Evolutionary conservation across 148 eudicot genomes (phyloP).

Genomic region (Rheum nobile): DNA sequence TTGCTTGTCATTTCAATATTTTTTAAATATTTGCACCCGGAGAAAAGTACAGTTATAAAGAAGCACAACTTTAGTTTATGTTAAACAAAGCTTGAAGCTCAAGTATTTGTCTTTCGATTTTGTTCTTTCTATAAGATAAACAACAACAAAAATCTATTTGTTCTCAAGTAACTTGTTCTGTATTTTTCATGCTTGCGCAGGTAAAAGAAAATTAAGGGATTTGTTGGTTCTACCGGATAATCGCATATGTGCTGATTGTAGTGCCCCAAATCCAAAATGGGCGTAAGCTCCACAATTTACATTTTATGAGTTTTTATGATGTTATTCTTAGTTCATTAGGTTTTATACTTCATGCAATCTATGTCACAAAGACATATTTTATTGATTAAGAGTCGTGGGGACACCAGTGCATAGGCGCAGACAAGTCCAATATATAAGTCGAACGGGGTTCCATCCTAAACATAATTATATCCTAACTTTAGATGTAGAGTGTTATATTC

Average conservation of each 20-base stretch:
- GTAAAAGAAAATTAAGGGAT: constrained; percentile 70
- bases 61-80: too few relatives aligned
- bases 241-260: constrained; percentile 80
- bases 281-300: constrained; percentile 47
- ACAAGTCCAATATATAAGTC: too few relatives aligned
- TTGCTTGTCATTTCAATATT: too few relatives aligned
- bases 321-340: neutral
- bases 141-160: neutral
- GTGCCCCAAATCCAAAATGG: constrained; percentile 90
- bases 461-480: too few relatives aligned
- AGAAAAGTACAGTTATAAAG: too few relatives aligned
- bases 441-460: too few relatives aligned
- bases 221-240: constrained; percentile 60
- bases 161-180: neutral
- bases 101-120: too few relatives aligned
- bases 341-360: neutral
- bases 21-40: too few relatives aligned
- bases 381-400: too few relatives aligned
- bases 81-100: too few relatives aligned
- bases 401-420: too few relatives aligned
- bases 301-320: neutral
- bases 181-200: constrained; percentile 20
- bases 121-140: neutral
- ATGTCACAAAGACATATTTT: neutral
- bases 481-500: too few relatives aligned